These are phyloP conservation scores for Talaromyces sp. DNA, from an alignment of 2,329 filamentous ascomycete species.

Conservation along the genomic window DNA sequence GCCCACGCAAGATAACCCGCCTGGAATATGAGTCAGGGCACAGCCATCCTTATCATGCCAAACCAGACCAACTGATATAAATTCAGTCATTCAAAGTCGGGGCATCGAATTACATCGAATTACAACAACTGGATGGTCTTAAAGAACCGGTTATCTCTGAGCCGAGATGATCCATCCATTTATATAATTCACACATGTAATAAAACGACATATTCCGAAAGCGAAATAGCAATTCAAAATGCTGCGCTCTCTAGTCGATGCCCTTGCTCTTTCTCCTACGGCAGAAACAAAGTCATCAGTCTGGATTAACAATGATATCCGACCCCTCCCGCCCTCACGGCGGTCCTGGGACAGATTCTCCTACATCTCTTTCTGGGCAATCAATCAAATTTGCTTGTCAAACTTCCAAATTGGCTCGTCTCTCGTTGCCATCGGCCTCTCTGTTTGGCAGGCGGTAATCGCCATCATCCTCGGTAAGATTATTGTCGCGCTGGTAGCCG, in stretches of 20 bases:
- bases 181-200: background rate
- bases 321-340: slow-evolving; percentile 34
- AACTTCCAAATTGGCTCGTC: slow-evolving; percentile 19
- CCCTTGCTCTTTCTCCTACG: background rate
- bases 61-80: background rate
- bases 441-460: slow-evolving; percentile 38
- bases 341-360: slow-evolving; percentile 33
- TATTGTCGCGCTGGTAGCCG: slow-evolving; percentile 29
- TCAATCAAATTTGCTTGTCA: slow-evolving; percentile 31
- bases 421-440: slow-evolving; percentile 33
- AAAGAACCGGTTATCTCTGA: background rate
- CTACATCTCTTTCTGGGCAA: slow-evolving; percentile 37
- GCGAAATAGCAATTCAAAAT: background rate
- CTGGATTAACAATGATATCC: slow-evolving; percentile 38
- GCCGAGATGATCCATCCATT: background rate
- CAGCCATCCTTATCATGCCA: background rate
- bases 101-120: too few species aligned
- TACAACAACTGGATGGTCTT: background rate
- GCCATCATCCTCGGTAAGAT: slow-evolving; percentile 37
- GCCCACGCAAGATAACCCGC: background rate
- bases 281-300: slow-evolving; percentile 21
- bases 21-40: background rate
- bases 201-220: background rate
- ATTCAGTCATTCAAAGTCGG: background rate
- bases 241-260: background rate